phyloP scores from a whole-genome alignment of 1,139 yeast species.

The Petasospora fabianii region DNA sequence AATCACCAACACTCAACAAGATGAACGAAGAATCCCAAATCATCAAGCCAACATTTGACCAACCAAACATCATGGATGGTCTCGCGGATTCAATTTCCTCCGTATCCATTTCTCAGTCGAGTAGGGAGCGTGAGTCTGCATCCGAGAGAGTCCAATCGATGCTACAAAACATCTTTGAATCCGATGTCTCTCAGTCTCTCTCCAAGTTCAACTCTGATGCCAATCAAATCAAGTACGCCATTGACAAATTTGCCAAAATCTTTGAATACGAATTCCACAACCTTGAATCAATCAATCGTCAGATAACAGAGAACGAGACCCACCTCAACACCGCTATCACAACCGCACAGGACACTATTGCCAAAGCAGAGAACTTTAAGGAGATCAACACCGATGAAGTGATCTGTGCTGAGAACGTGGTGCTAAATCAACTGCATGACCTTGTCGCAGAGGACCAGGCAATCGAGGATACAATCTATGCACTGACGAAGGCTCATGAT shows the following conservation, averaged over 20 bases:
- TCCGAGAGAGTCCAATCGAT: constrained; percentile 9
- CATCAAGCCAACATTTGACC: constrained; percentile 8
- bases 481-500: constrained; percentile 56
- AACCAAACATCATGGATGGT: constrained; percentile 27
- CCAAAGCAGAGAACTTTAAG: constrained; percentile 19
- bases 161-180: constrained; percentile 16
- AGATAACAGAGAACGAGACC: constrained; percentile 31
- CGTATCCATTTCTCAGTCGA: background rate
- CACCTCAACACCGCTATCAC: constrained; percentile 31
- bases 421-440: constrained; percentile 56
- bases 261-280: constrained; percentile 30
- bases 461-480: constrained; percentile 60
- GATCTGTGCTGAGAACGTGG: constrained; percentile 44
- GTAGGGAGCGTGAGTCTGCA: constrained; percentile 14
- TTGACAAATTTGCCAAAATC: constrained; percentile 29
- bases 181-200: constrained; percentile 13
- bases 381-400: constrained; percentile 39
- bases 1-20: constrained; percentile 18
- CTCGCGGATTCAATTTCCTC: constrained; percentile 25
- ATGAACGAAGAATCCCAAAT: constrained; percentile 11
- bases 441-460: constrained; percentile 66
- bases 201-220: constrained; percentile 36
- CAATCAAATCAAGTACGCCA: constrained; percentile 28
- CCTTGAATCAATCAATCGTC: constrained; percentile 26
- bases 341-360: constrained; percentile 26